phyloP scores from a whole-genome alignment of 2,329 filamentous ascomycete genomes.

The Epichloe coenophiala region DNA sequence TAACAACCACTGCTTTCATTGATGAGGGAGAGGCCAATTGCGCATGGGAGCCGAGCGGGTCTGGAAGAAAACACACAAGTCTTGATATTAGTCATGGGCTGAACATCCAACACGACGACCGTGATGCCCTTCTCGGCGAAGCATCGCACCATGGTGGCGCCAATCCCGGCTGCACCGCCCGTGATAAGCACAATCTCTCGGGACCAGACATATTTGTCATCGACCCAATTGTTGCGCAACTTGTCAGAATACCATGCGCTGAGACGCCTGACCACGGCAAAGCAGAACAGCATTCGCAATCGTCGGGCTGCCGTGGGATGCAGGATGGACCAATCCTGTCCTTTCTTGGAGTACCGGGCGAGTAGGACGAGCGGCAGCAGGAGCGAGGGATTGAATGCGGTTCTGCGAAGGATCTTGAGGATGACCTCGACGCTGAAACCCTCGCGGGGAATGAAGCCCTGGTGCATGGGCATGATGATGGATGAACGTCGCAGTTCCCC shows the following conservation, averaged over 20 bases:
- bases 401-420: conserved; percentile 41
- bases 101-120: conserved; percentile 60
- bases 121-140: conserved; percentile 52
- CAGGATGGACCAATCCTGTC: conserved; percentile 38
- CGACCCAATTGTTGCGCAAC: conserved; percentile 22
- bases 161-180: conserved; percentile 63
- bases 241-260: conserved; percentile 20
- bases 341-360: conserved; percentile 49
- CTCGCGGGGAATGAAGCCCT: conserved; percentile 40
- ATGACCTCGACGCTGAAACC: conserved; percentile 49
- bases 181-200: conserved; percentile 62
- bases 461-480: conserved; percentile 28
- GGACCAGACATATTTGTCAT: conserved; percentile 46
- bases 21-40: too few species aligned
- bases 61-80: conserved; percentile 22
- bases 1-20: neutral
- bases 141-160: conserved; percentile 47
- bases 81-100: conserved; percentile 42
- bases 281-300: conserved; percentile 25
- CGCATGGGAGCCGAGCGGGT: too few species aligned
- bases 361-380: conserved; percentile 51
- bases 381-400: conserved; percentile 49
- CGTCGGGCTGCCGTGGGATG: conserved; percentile 37
- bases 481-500: neutral
- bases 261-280: conserved; percentile 15